Percentiles rank a stretch among this genome's conserved stretches.
Conservation (phyloP, 129 eudicot genomes). For the Heracleum sosnowskyi region DNA sequence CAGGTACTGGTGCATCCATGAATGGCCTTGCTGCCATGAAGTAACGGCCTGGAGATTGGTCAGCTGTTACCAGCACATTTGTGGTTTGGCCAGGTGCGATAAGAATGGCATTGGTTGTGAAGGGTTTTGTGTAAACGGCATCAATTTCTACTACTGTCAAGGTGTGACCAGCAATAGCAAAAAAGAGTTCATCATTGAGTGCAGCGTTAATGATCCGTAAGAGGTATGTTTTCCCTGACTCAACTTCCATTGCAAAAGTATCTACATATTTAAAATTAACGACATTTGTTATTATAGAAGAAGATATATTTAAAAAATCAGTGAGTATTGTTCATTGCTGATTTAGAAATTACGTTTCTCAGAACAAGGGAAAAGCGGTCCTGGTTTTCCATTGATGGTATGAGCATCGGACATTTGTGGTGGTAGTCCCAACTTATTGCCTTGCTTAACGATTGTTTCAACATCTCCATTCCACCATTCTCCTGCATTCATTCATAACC, state of each 20-base stretch:
- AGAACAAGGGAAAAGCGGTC: conserved; percentile 40
- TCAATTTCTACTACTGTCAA: conserved; percentile 48
- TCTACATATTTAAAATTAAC: conserved; percentile 8
- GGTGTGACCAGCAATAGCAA: conserved; percentile 35
- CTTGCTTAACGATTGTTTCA: conserved; percentile 35
- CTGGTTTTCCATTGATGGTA: conserved; percentile 49
- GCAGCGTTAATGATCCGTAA: conserved; percentile 37
- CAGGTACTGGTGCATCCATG: conserved; percentile 38
- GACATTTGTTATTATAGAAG: neutral
- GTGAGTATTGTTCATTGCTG: neutral
- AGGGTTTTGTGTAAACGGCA: conserved; percentile 44
- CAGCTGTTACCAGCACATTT: conserved; percentile 32
- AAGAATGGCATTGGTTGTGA: conserved; percentile 29
- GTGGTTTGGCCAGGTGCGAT: conserved; percentile 49
- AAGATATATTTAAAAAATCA: neutral
- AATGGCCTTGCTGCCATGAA: conserved; percentile 41
- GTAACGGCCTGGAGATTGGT: conserved; percentile 28
- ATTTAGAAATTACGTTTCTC: conserved; percentile 29
- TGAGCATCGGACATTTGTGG: conserved; percentile 47
- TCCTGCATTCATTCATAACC: conserved; percentile 11
- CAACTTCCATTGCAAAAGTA: conserved; percentile 42
- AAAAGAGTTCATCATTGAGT: conserved; percentile 46
- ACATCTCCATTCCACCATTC: conserved; percentile 51
- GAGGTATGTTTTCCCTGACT: conserved; percentile 43
- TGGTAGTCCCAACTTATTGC: conserved; percentile 41